Evolutionary conservation across 495 filamentous ascomycete genomes (phyloP), one percentile per base, ranked within the genome.

Genomic region (Parachaetomium inaequale): DNA sequence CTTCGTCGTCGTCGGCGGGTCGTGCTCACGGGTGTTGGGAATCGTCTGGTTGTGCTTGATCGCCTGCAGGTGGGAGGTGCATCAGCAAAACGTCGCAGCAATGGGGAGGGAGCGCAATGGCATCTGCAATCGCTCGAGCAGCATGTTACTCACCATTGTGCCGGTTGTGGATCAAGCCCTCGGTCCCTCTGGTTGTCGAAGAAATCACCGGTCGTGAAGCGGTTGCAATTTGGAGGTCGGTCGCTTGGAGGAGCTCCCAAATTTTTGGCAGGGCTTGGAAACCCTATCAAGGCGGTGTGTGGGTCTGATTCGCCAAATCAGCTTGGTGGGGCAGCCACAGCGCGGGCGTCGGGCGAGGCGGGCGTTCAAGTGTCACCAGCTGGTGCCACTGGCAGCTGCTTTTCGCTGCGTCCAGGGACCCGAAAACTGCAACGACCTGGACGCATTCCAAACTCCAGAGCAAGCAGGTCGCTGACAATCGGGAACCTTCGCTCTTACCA

Each of bases 41-140:
- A 98, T 89, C 85, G 94, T 89, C 86, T 98, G 92, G 81, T 98
- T 98, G 87, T 97, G 93, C 85, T 96, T 96, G 90, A 98, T 96
- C 84, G 94, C 89, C 89, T 73, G 64, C 42, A 53, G 4, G 21
- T 45, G 32, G 25, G 52, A 62, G 49, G 54, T 42, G 34, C 59
- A 63, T 71, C 64, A 70, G 69, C 28, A 66, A 63, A 36, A 7
- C n/a, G 26, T 32, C 11, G 29, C 25, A 62, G 23, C 58, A 46
- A 28, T 34, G 6, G 49, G 56, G 55, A 34, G 7, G 7, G 2
- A 38, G 10, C 23, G 21, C 49, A 56, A 61, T 61, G 21, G 54
- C 66, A 51, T 60, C 25, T 56, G 54, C 67, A 53, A 46, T 63
- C 62, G 53, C 32, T 55, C 26, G 38, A 40, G 40, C 29, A 57